Percentiles rank a stretch among this genome's conserved stretches.
phyloP scores from a whole-genome alignment of 257 asterid species.

The Gardenia jasminoides region DNA sequence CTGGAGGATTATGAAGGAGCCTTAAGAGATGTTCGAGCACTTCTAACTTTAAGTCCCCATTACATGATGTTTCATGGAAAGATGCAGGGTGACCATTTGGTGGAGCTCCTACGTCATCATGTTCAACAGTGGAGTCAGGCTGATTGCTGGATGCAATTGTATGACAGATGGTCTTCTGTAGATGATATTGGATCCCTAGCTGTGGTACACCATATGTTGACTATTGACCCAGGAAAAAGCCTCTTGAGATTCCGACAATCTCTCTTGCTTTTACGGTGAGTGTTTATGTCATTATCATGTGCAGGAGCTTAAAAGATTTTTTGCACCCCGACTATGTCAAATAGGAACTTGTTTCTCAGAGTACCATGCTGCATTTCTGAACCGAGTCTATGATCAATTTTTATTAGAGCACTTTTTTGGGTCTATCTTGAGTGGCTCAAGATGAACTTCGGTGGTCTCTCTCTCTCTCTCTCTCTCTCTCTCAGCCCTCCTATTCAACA shows the following conservation, averaged over 20 bases:
- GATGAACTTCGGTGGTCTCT: not conserved
- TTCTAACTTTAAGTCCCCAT: slow-evolving; percentile 74
- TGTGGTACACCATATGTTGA: slow-evolving; percentile 92
- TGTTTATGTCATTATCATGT: not conserved
- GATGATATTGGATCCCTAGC: slow-evolving; percentile 97
- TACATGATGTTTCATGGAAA: slow-evolving; percentile 89
- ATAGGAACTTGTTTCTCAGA: not conserved
- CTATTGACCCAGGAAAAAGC: slow-evolving; percentile 84
- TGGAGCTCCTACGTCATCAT: slow-evolving; percentile 56
- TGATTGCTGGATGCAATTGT: slow-evolving; percentile 95
- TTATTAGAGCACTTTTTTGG: not conserved
- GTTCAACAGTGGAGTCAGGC: slow-evolving; percentile 81
- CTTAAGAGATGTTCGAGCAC: slow-evolving; percentile 73
- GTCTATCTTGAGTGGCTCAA: not conserved
- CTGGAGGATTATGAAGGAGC: slow-evolving; percentile 78
- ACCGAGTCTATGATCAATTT: not conserved
- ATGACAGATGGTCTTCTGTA: slow-evolving; percentile 89
- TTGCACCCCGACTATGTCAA: not conserved
- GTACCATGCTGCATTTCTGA: not conserved
- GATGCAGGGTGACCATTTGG: slow-evolving; percentile 63
- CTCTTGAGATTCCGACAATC: slow-evolving; percentile 83
- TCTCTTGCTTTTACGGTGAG: slow-evolving; percentile 78
- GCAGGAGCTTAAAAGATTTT: not conserved
- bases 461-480: too few relatives aligned
- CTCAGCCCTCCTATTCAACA: too few relatives aligned